Evolutionary conservation across 2,329 filamentous ascomycete species (phyloP).

Genomic region (Drechslerella coelobrocha): DNA sequence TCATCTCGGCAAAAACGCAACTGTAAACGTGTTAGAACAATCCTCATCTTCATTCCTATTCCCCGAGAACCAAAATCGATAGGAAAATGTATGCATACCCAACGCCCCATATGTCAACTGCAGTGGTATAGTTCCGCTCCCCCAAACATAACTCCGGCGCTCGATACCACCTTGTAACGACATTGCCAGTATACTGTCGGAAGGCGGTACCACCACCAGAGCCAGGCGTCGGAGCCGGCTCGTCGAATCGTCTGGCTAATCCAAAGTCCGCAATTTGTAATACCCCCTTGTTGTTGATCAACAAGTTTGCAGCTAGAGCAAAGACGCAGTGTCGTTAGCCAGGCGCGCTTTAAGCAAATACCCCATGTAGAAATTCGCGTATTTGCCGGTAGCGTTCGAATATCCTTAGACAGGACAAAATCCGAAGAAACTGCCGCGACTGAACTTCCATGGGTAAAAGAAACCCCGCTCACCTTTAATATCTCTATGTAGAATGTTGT

Average conservation of each 20-base stretch:
- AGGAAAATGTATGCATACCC: slow-evolving; percentile 67
- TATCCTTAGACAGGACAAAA: no score
- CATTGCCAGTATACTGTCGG: slow-evolving; percentile 92
- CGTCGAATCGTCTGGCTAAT: slow-evolving; percentile 90
- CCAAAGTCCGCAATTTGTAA: slow-evolving; percentile 98
- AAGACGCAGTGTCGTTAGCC: not conserved
- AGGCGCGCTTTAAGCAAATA: not conserved
- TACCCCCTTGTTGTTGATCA: slow-evolving; percentile 92
- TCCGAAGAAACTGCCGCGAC: no score
- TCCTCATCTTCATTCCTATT: slow-evolving; percentile 14
- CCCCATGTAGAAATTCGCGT: no score
- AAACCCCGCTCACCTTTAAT: slow-evolving; percentile 72
- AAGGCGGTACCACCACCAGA: slow-evolving; percentile 81
- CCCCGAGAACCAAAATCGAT: not conserved
- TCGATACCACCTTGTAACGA: slow-evolving; percentile 96
- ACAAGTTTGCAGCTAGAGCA: slow-evolving; percentile 79
- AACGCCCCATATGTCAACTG: slow-evolving; percentile 98
- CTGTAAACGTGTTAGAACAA: slow-evolving; percentile 59
- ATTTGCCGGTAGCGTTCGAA: not conserved
- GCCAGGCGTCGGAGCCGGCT: slow-evolving; percentile 76
- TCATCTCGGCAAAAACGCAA: slow-evolving; percentile 99
- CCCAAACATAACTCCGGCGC: slow-evolving; percentile 91
- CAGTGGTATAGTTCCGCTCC: slow-evolving; percentile 89
- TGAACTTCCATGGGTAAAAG: slow-evolving; percentile 1
- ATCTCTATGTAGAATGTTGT: slow-evolving; percentile 88